Evolutionary conservation across 139 green algal genomes (phyloP).

Genomic region (Mesostigma viride): DNA sequence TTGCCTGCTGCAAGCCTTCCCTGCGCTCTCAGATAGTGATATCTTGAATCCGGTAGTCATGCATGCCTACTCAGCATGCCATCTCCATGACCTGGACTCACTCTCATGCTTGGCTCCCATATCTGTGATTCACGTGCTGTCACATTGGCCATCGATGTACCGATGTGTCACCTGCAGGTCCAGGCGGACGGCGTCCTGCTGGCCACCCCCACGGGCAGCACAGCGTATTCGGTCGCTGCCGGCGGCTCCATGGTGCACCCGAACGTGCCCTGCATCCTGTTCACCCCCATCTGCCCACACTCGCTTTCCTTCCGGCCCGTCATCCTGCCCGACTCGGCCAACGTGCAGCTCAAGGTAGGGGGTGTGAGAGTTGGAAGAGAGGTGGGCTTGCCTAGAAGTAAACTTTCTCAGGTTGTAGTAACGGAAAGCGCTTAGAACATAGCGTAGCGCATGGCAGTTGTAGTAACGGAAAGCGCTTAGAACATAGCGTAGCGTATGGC

Average conservation of each 20-base stretch:
- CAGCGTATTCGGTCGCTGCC: conserved; percentile 85
- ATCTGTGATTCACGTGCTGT: neutral
- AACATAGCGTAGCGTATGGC: neutral
- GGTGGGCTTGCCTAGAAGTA: no score
- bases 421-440: no score
- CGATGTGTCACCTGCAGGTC: conserved; percentile 12
- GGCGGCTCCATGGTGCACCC: conserved; percentile 53
- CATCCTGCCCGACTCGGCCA: conserved; percentile 86
- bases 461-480: no score
- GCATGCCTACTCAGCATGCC: no score
- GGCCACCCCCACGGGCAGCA: conserved; percentile 85
- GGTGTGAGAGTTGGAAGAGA: no score
- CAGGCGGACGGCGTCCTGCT: conserved; percentile 88
- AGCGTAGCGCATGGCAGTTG: neutral
- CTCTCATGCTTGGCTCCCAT: no score
- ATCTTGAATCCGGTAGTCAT: no score
- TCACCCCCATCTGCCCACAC: conserved; percentile 48
- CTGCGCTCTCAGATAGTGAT: no score
- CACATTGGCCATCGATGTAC: neutral
- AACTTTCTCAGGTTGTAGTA: no score
- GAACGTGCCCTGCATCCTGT: conserved; percentile 46
- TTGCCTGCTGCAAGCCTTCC: no score
- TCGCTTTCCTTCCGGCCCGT: conserved; percentile 68
- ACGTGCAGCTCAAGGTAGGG: conserved; percentile 41
- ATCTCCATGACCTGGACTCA: no score